A percentile compares a stretch with the other conserved stretches of the same genome.
Evolutionary conservation across 352 stramenopile genomes (phyloP).

Genomic region (Globisporangium carolinianum): DNA sequence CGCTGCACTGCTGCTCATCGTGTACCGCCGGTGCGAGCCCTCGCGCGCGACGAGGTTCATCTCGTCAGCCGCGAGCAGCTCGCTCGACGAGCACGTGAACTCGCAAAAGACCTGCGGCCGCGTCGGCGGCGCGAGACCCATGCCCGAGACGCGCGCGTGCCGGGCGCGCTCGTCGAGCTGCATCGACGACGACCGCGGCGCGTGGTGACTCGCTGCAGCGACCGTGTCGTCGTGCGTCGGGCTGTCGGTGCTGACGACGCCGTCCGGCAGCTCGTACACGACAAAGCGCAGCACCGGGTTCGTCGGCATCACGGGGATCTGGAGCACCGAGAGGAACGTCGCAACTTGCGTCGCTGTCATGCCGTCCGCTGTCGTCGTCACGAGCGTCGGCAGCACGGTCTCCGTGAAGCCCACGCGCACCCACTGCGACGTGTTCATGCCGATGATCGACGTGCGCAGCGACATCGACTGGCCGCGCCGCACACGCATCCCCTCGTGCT

Average conservation of each 20-base stretch:
- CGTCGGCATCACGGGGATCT: slow-evolving; percentile 58
- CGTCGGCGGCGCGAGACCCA: slow-evolving; percentile 47
- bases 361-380: slow-evolving; percentile 4
- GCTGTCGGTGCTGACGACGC: slow-evolving; percentile 12
- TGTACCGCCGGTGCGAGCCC: slow-evolving; percentile 37
- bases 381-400: slow-evolving; percentile 59
- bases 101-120: slow-evolving; percentile 73
- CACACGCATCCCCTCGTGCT: slow-evolving; percentile 55
- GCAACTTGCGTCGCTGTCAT: slow-evolving; percentile 34
- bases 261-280: slow-evolving; percentile 74
- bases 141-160: slow-evolving; percentile 45
- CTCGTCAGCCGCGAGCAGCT: slow-evolving; percentile 48
- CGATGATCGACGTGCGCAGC: slow-evolving; percentile 27
- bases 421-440: slow-evolving; percentile 35
- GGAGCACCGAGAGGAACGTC: slow-evolving; percentile 72
- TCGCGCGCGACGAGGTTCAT: slow-evolving; percentile 53
- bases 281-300: slow-evolving; percentile 74
- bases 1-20: slow-evolving; percentile 12
- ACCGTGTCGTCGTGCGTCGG: slow-evolving; percentile 5
- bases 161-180: slow-evolving; percentile 52
- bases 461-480: slow-evolving; percentile 45
- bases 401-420: slow-evolving; percentile 70
- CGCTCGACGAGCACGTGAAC: slow-evolving; percentile 58
- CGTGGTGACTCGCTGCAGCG: neutral
- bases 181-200: slow-evolving; percentile 28